These are phyloP conservation scores for Zygnema circumcarinatum DNA, from an alignment of 139 green algal genomes.

Conservation along the genomic window DNA sequence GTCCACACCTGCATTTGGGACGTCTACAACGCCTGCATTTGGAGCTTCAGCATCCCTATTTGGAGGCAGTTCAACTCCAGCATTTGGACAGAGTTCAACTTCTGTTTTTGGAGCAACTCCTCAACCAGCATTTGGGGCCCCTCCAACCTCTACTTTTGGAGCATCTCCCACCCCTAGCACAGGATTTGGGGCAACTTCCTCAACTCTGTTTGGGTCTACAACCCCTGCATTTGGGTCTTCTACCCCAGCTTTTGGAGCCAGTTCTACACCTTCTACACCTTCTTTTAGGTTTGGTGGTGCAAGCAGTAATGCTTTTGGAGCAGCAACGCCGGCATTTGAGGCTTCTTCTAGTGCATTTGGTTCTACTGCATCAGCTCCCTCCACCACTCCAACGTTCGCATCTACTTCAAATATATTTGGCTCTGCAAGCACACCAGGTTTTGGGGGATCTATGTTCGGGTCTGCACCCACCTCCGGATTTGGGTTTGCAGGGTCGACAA, in stretches of 20 bases:
- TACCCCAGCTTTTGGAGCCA: conserved; percentile 63
- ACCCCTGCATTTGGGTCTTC: conserved; percentile 43
- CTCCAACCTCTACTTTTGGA: conserved; percentile 57
- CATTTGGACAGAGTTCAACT: conserved; percentile 54
- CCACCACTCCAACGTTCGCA: conserved; percentile 54
- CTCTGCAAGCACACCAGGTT: conserved; percentile 27
- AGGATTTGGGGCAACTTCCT: conserved; percentile 62
- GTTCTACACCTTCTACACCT: conserved; percentile 1
- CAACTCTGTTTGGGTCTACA: conserved; percentile 56
- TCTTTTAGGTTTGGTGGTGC: conserved; percentile 31
- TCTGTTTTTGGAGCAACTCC: conserved; percentile 61
- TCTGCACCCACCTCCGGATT: conserved; percentile 8
- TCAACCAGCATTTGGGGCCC: conserved; percentile 53
- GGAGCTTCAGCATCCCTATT: conserved; percentile 33
- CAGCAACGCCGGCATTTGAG: conserved; percentile 19
- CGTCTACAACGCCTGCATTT: conserved; percentile 32
- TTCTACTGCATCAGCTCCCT: no score
- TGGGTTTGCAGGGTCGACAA: conserved; percentile 36
- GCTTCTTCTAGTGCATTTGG: conserved; percentile 59
- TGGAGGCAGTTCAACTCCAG: conserved; percentile 54
- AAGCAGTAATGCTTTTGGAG: conserved; percentile 30
- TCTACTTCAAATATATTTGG: conserved; percentile 1
- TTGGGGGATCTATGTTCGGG: conserved; percentile 61
- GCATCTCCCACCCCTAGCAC: no score
- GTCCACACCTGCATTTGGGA: conserved; percentile 59